These are phyloP conservation scores for Dothistroma pini DNA, from an alignment of 2,329 filamentous ascomycete genomes.

Conservation along the genomic window DNA sequence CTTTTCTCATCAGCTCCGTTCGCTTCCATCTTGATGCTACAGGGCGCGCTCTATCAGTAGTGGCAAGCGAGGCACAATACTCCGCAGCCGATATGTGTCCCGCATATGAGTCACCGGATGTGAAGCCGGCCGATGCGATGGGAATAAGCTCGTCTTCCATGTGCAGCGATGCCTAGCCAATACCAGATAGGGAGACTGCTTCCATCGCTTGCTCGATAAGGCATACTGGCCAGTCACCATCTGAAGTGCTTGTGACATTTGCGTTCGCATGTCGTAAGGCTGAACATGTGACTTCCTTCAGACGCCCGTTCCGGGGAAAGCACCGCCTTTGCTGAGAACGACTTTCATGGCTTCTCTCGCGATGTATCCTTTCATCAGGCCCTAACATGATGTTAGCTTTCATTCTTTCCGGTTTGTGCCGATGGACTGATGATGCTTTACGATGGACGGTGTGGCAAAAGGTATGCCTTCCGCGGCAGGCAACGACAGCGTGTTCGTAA, in stretches of 20 bases:
- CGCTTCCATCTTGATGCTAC: not conserved
- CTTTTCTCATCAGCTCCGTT: not conserved
- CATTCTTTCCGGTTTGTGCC: conserved; percentile 1
- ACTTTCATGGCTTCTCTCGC: conserved; percentile 84
- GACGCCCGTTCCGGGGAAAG: conserved; percentile 85
- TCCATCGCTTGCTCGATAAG: not conserved
- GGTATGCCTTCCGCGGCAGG: conserved; percentile 11
- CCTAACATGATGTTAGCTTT: conserved; percentile 49
- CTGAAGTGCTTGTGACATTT: not conserved
- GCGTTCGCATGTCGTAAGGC: not conserved
- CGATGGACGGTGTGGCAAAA: conserved; percentile 4
- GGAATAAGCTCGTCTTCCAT: conserved; percentile 2
- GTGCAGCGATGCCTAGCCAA: conserved; percentile 13
- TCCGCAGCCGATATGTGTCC: not conserved
- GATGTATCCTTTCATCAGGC: conserved; percentile 97
- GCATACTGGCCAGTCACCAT: not conserved
- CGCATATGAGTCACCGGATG: not conserved
- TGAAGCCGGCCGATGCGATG: not conserved
- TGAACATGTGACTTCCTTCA: conserved; percentile 30
- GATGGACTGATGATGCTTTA: not conserved
- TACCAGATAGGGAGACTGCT: conserved; percentile 2
- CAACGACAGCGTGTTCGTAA: not conserved
- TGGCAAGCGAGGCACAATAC: not conserved
- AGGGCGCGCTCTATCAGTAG: not conserved
- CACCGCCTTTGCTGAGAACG: conserved; percentile 81